phyloP scores from a whole-genome alignment of 148 eudicot species.

The Limonium bicolor region DNA sequence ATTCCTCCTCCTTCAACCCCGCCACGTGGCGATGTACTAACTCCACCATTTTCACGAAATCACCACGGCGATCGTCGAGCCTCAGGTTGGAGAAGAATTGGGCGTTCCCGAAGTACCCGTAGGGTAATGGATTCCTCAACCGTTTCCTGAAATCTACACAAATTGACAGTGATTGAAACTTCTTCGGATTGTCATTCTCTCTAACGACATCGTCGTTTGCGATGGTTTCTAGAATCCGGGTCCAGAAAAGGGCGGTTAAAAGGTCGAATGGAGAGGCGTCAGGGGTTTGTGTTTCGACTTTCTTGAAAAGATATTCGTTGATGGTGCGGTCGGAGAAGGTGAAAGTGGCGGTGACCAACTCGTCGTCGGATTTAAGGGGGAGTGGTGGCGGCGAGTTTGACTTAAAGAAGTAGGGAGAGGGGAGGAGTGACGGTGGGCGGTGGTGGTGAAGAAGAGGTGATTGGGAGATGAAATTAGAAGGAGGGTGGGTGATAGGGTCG shows the following conservation, averaged over 20 bases:
- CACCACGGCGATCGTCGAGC: conserved; percentile 6
- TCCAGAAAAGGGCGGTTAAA: conserved; percentile 48
- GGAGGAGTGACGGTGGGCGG: conserved; percentile 10
- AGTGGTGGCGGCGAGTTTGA: conserved; percentile 6
- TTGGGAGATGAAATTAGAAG: no score
- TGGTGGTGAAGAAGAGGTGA: conserved; percentile 17
- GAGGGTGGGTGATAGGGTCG: conserved; percentile 24
- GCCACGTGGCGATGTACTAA: conserved; percentile 21
- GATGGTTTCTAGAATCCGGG: conserved; percentile 12
- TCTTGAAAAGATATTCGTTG: conserved; percentile 13
- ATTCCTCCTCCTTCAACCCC: conserved; percentile 21
- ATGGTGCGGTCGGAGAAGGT: conserved; percentile 22
- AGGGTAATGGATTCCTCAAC: conserved; percentile 21
- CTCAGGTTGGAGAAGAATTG: conserved; percentile 21
- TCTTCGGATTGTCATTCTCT: background rate
- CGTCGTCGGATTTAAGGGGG: background rate
- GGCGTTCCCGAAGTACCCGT: conserved; percentile 43
- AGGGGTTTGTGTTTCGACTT: no score
- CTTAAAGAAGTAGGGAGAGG: background rate
- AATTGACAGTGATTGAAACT: conserved; percentile 15
- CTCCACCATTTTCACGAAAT: conserved; percentile 10
- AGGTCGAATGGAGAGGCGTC: conserved; percentile 37
- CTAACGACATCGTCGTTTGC: background rate
- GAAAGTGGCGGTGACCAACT: conserved; percentile 26
- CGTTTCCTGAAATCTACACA: conserved; percentile 36